A percentile compares a stretch with the other conserved stretches of the same genome.
Evolutionary conservation across 352 stramenopile species (phyloP).

Genomic region (Aphanomyces astaci): DNA sequence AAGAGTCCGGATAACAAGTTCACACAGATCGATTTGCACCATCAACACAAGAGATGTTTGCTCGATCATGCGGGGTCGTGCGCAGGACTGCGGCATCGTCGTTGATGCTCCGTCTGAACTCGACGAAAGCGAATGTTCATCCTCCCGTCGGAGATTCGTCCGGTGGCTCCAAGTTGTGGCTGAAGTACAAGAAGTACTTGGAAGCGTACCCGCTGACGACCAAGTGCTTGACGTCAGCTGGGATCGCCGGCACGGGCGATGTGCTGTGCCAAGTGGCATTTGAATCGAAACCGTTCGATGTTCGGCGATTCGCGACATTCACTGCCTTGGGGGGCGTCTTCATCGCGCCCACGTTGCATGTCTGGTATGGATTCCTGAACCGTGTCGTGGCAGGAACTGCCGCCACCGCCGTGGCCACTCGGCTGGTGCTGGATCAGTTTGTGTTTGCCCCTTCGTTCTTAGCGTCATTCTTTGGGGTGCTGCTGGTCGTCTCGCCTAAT

Average conservation of each 20-base stretch:
- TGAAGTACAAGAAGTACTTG: slow-evolving; percentile 45
- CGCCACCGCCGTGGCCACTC: slow-evolving; percentile 42
- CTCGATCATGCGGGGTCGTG: not conserved
- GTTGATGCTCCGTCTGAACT: not conserved
- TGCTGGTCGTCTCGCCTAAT: slow-evolving; percentile 37
- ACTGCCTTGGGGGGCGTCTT: slow-evolving; percentile 54
- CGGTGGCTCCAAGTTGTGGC: slow-evolving; percentile 28
- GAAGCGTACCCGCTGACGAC: slow-evolving; percentile 49
- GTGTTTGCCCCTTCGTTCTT: slow-evolving; percentile 68
- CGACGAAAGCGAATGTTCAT: not conserved
- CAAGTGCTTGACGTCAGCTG: slow-evolving; percentile 54
- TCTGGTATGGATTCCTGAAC: slow-evolving; percentile 65
- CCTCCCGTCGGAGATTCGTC: not conserved
- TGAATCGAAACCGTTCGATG: slow-evolving; percentile 26
- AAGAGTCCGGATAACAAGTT: too few relatives aligned
- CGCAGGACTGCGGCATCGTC: not conserved
- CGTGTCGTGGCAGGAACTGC: slow-evolving; percentile 33
- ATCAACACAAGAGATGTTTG: too few relatives aligned
- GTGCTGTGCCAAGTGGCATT: slow-evolving; percentile 46
- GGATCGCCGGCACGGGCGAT: slow-evolving; percentile 60
- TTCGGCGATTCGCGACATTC: slow-evolving; percentile 52
- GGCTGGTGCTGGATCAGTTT: slow-evolving; percentile 66
- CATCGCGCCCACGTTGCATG: slow-evolving; percentile 67
- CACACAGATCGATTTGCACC: not conserved
- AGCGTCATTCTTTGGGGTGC: slow-evolving; percentile 57